A percentile compares a stretch with the other conserved stretches of the same genome.
These are phyloP conservation scores for Entomortierella parvispora DNA, from an alignment of 192 early-diverging fungal genomes.

Conservation along the genomic window DNA sequence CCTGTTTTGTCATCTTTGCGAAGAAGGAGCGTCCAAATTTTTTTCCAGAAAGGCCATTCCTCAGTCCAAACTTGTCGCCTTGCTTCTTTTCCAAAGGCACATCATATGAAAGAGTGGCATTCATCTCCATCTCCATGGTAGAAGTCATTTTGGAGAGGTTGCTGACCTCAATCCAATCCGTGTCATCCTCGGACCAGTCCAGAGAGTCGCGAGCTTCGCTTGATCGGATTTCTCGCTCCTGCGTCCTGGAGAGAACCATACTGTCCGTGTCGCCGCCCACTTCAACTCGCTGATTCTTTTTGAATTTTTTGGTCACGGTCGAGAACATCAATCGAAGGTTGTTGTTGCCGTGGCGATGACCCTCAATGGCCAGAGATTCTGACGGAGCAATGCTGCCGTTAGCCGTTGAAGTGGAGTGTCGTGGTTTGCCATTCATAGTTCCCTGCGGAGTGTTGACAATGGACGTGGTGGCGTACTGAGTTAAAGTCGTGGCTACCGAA, in stretches of 20 bases:
- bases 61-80: conserved; percentile 14
- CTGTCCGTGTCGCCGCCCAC: conserved; percentile 25
- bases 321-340: conserved; percentile 59
- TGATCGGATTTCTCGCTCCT: conserved; percentile 36
- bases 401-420: conserved; percentile 6
- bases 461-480: conserved; percentile 43
- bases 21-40: conserved; percentile 41
- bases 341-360: conserved; percentile 38
- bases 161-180: conserved; percentile 45
- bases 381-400: conserved; percentile 6
- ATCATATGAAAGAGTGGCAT: conserved; percentile 33
- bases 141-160: conserved; percentile 33
- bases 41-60: conserved; percentile 19
- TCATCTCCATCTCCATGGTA: conserved; percentile 43
- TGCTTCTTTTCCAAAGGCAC: conserved; percentile 41
- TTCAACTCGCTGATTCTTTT: conserved; percentile 45
- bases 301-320: conserved; percentile 61
- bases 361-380: conserved; percentile 19
- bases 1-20: conserved; percentile 41
- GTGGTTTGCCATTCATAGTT: conserved; percentile 18
- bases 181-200: conserved; percentile 48
- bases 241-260: conserved; percentile 22
- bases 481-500: conserved; percentile 37
- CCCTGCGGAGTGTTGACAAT: conserved; percentile 26
- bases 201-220: conserved; percentile 25